Conservation (phyloP, 345 rosid species). For the Eucalyptus brandiana region DNA sequence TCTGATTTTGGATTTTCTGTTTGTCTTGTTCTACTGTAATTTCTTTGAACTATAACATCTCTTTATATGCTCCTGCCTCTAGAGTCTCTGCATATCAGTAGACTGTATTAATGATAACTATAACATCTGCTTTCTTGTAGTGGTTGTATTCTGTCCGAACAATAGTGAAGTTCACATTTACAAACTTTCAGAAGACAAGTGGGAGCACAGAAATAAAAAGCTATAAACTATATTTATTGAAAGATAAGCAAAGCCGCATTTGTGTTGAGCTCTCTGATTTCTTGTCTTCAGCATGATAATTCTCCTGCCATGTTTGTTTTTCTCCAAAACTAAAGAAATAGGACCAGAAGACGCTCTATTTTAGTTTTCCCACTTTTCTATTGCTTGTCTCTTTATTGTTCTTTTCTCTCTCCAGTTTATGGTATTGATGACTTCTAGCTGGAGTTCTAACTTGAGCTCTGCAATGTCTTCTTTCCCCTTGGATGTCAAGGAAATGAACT, state of each 20-base stretch:
- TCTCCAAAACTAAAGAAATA: neutral
- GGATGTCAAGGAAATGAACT: neutral
- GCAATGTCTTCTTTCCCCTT: neutral
- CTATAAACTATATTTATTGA: neutral
- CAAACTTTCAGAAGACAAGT: conserved; percentile 51
- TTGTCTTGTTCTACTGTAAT: neutral
- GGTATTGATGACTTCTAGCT: neutral
- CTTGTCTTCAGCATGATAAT: neutral
- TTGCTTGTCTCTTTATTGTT: neutral
- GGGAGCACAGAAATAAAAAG: conserved; percentile 27
- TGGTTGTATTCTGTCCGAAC: conserved; percentile 88
- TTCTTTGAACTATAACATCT: neutral
- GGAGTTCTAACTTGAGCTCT: neutral
- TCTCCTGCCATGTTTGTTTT: neutral
- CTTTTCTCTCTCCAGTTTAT: neutral
- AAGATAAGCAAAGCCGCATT: neutral
- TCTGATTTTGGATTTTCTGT: neutral
- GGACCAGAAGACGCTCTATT: neutral
- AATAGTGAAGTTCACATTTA: conserved; percentile 91
- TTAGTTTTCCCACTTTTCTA: neutral
- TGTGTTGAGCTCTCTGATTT: neutral
- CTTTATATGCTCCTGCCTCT: neutral
- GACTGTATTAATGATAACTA: neutral
- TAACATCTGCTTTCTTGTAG: conserved; percentile 14
- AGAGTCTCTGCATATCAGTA: neutral